Evolutionary conservation across 805 yeast species (phyloP).

Genomic region (Zygoascus bituminiphila): DNA sequence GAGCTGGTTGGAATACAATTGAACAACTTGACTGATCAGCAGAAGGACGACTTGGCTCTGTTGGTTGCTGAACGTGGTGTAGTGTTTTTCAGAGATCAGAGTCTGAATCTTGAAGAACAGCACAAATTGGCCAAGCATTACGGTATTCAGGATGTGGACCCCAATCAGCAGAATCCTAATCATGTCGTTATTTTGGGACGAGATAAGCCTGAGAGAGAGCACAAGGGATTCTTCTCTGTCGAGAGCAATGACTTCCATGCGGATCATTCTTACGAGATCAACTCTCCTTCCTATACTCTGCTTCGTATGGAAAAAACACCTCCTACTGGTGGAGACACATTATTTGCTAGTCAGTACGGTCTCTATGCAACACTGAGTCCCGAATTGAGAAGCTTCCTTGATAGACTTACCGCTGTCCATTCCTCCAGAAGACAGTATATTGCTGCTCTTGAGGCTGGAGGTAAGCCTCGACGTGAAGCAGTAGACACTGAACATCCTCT

Average conservation of each 20-base stretch:
- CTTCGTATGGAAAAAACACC: slow-evolving; percentile 55
- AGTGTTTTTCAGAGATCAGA: slow-evolving; percentile 43
- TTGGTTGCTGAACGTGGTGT: slow-evolving; percentile 41
- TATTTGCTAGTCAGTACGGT: slow-evolving; percentile 45
- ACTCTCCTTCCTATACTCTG: slow-evolving; percentile 64
- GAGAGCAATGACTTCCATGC: slow-evolving; percentile 50
- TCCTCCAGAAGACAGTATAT: slow-evolving; percentile 35
- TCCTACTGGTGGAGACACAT: slow-evolving; percentile 45
- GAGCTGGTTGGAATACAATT: slow-evolving; percentile 51
- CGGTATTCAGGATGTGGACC: slow-evolving; percentile 23
- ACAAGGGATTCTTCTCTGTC: slow-evolving; percentile 13
- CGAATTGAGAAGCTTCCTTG: slow-evolving; percentile 38
- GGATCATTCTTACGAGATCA: slow-evolving; percentile 66
- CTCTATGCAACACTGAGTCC: slow-evolving; percentile 47
- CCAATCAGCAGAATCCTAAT: slow-evolving; percentile 39
- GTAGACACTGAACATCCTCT: slow-evolving; percentile 49
- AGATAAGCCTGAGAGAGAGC: slow-evolving; percentile 18
- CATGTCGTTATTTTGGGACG: slow-evolving; percentile 50
- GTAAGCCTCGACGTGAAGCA: slow-evolving; percentile 37
- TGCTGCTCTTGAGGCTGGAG: slow-evolving; percentile 23
- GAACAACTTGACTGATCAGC: slow-evolving; percentile 42
- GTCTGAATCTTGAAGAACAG: slow-evolving; percentile 24
- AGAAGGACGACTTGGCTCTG: slow-evolving; percentile 49
- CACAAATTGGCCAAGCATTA: slow-evolving; percentile 21
- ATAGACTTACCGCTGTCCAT: slow-evolving; percentile 56